Evolutionary conservation across 257 asterid species (phyloP), one percentile per base, ranked within the genome.

Genomic region (Solanum chiquidenum): DNA sequence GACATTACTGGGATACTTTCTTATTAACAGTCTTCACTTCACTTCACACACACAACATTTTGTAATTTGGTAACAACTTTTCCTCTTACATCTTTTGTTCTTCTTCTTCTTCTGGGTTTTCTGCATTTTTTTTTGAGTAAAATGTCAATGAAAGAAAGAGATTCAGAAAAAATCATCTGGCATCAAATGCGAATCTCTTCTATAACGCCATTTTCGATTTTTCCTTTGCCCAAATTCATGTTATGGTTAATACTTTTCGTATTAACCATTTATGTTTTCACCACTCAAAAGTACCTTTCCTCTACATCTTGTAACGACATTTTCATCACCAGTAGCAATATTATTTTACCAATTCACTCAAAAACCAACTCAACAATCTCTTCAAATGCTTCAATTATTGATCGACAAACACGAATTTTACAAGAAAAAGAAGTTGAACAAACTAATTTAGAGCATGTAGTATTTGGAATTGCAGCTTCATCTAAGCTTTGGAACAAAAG

Each of bases 131-230:
- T 4, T 21, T 38, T 62, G 79, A 18, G 16, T 27, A 27, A 29
- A 29, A 71, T n/a, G 85, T 92, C 16, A 3, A 88, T 96, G n/a
- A 94, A 90, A 18, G 94, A 91, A 9, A 94, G 90, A 23, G 94
- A 92, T 55, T 80, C 96, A 8, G 99, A 94, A 52, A 96, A 95
- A 73, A 87, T 90, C 4, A 64, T 92, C 12, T 96, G 98, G 98
- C 95, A 95, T 44, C 92, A 94, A 85, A 88, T 94, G 94, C 91
- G 92, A 90, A 90, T 79, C 21, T 87, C 91, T 7, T 72, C 93
- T 0, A 49, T 55, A 55, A 55, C 64, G 64, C 64, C 64, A 20
- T 90, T 88, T 77, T 87, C 92, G 21, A 84, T 62, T 46, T 64
- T 90, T 11, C 68, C 88, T 64, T 68, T 95, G 83, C 96, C 96